Evolutionary conservation across 495 filamentous ascomycete genomes (phyloP), one percentile per base, ranked within the genome.

Genomic region (Physcia stellaris): DNA sequence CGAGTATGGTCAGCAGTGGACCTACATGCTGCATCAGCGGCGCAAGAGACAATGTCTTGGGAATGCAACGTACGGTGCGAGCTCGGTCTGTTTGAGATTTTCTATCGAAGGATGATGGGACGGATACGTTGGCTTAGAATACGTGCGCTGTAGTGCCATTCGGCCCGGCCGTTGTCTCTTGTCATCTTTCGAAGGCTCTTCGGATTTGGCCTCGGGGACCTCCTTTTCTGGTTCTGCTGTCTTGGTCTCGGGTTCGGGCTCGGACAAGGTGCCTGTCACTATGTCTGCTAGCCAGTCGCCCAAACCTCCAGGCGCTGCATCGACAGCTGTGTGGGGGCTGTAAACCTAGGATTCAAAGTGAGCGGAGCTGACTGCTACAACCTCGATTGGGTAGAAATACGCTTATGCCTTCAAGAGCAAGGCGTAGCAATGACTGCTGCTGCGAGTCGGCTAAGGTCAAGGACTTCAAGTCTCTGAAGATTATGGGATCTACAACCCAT

Each of bases 251-350:
- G 49, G 46, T 26, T 55, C 52, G 10, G 50, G 52, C 6, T 53
- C 52, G 15, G 55, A 47, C 34, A 66, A 55, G 23, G 55, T 53
- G 19, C 73, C 64, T 1, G 84, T 80, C 34, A 85, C 70, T 19
- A 93, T 82, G 57, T 94, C 81, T 35, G 82, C 86, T 15, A 98
- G 79, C 90, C 90, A 98, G 62, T 95, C 86, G 42, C 83, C 87
- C 42, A 96, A 70, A 17, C 90, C 90, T 12, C 78, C 81, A 4
- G 78, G 75, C 0, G 82, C 82, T 19, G 86, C 85, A 61, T 98
- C 90, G 37, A 95, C 73, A 2, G 90, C 87, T 1, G 88, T 96
- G 53, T 98, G 90, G 0, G 90, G 90, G 37, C 78, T 85, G 63
- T 98, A 98, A 42, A 96, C 62, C 62, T 66, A 35, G 24, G 23